A percentile compares a stretch with the other conserved stretches of the same genome.
These are phyloP conservation scores for Wickerhamiella azymoides DNA, from an alignment of 805 yeast species.

Conservation along the genomic window DNA sequence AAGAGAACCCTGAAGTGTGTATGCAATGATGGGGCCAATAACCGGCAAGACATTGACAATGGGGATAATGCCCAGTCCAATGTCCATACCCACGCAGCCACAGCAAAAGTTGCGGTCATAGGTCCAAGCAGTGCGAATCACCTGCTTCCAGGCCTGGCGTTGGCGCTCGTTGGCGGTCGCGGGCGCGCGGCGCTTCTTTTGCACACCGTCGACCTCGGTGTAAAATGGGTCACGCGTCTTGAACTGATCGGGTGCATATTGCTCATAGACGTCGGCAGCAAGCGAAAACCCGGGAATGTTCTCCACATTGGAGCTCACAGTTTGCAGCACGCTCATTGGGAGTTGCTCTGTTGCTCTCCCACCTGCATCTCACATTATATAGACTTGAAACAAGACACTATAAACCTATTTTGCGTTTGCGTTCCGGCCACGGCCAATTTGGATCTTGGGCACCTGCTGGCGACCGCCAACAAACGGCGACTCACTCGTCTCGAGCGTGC, in stretches of 20 bases:
- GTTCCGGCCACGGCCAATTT: constrained; percentile 72
- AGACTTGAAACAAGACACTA: too few relatives aligned
- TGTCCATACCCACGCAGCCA: constrained; percentile 53
- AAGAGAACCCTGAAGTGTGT: constrained; percentile 58
- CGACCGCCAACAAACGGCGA: constrained; percentile 75
- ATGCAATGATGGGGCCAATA: constrained; percentile 76
- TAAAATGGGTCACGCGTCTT: constrained; percentile 34
- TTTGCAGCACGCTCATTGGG: constrained; percentile 3
- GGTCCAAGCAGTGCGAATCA: constrained; percentile 73
- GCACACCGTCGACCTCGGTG: constrained; percentile 31
- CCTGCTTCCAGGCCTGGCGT: constrained; percentile 50
- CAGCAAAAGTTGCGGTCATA: constrained; percentile 66
- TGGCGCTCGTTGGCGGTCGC: constrained; percentile 44
- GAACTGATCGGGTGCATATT: constrained; percentile 49
- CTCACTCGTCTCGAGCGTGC: constrained; percentile 59
- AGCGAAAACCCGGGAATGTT: constrained; percentile 45
- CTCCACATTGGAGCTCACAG: constrained; percentile 27
- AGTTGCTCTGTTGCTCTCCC: too few relatives aligned
- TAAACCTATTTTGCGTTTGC: constrained; percentile 34
- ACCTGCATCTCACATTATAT: too few relatives aligned
- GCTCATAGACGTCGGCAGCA: constrained; percentile 47
- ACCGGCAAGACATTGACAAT: constrained; percentile 58
- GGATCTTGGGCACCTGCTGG: constrained; percentile 36
- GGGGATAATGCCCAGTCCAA: constrained; percentile 72
- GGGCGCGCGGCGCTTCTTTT: constrained; percentile 48